Evolutionary conservation across 257 asterid genomes (phyloP), one percentile per base, ranked within the genome.

Genomic region (Fraxinus pennsylvanica): DNA sequence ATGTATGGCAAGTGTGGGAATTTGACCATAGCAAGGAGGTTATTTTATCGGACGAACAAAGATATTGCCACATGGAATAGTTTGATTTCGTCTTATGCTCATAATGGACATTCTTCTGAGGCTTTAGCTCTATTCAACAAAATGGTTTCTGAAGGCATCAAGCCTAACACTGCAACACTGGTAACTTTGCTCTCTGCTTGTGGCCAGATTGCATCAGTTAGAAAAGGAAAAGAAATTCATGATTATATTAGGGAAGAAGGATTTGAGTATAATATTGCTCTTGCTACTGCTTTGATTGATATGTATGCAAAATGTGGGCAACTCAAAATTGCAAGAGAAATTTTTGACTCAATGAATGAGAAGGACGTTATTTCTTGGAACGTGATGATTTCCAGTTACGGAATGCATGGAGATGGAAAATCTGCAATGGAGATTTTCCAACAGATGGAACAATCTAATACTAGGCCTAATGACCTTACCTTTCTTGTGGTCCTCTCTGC

Each of bases 221-320:
- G 86, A 72, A 84, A 88, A 78, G 97, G 93, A 68, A 84, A 73
- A 69, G 72, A 73, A 54, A 76, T 93, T 72, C 90, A 93, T 57
- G 78, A 86, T 21, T 87, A 87, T 83, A 82, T 91, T 74, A 88
- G 32, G 66, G 82, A 86, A 78, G 39, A 29, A 32, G 91, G 84
- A 61, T 73, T 81, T 39, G 78, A 61, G 76, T 47, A 50, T 52
- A 91, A 80, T 74, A 78, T 88, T 35, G 71, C 90, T 32, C 85
- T 94, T 83, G 88, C 87, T 19, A 90, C 96, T 50, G 90, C 98
- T 8, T 77, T 94, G 74, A 75, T 86, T 66, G 95, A 92, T 80
- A 90, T 92, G 97, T 94, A 90, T 27, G 95, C 94, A 43, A 94
- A 92, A 85, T 92, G 98, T 54, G 97, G 97, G 74, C 76, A 84